Evolutionary conservation across 148 eudicot species (phyloP).

Genomic region (Rhododendron vialii): DNA sequence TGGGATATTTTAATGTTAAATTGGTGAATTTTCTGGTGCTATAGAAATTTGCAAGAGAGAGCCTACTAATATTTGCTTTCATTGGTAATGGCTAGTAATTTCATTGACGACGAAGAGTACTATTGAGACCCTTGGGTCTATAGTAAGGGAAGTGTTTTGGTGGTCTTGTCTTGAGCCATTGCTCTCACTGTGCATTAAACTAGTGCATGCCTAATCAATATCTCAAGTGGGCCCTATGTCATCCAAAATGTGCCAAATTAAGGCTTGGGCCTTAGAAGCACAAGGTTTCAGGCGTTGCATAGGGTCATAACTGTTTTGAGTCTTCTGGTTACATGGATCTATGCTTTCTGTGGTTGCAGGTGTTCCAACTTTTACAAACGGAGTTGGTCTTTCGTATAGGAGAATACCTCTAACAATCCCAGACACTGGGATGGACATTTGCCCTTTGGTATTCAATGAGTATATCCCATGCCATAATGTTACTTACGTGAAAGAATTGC

Average conservation of each 20-base stretch:
- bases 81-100: neutral
- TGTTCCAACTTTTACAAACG: constrained; percentile 50
- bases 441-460: constrained; percentile 76
- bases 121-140: neutral
- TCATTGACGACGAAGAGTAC: neutral
- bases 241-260: neutral
- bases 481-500: constrained; percentile 63
- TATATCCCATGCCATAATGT: constrained; percentile 89
- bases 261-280: neutral
- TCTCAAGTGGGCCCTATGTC: neutral
- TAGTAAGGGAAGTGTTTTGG: neutral
- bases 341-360: constrained; percentile 36
- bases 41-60: neutral
- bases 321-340: neutral
- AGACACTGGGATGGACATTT: constrained; percentile 65
- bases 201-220: neutral
- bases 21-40: neutral
- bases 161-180: neutral
- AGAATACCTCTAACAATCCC: constrained; percentile 53
- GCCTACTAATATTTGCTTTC: neutral
- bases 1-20: neutral
- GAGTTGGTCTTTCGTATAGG: constrained; percentile 53
- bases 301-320: neutral
- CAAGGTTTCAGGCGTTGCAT: neutral
- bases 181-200: neutral